Evolutionary conservation across 2,329 filamentous ascomycete species (phyloP).

Genomic region (Colletotrichum coccodes): DNA sequence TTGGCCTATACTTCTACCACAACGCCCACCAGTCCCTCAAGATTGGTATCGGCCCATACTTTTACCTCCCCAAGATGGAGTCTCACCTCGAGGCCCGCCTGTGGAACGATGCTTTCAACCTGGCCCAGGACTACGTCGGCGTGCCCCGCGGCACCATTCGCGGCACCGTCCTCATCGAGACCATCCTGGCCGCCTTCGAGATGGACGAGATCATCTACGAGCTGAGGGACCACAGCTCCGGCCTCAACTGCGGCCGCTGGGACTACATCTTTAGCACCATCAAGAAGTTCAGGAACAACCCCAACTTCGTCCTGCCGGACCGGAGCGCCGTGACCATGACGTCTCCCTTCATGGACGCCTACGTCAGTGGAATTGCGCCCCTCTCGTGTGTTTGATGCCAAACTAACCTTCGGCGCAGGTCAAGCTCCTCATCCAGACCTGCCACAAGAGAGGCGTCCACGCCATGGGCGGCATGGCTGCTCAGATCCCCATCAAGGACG

Average conservation of each 20-base stretch:
- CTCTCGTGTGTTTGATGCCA: neutral
- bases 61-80: slow-evolving; percentile 98
- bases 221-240: slow-evolving; percentile 93
- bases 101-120: slow-evolving; percentile 98
- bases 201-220: slow-evolving; percentile 99
- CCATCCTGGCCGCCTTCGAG: slow-evolving; percentile 96
- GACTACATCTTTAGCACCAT: slow-evolving; percentile 99
- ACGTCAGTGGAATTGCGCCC: slow-evolving; percentile 57
- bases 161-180: slow-evolving; percentile 96
- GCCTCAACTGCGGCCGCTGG: slow-evolving; percentile 98
- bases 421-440: slow-evolving; percentile 97
- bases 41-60: slow-evolving; percentile 91
- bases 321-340: slow-evolving; percentile 95
- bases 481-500: slow-evolving; percentile 98
- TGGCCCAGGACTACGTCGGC: slow-evolving; percentile 91
- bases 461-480: slow-evolving; percentile 99
- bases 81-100: slow-evolving; percentile 95
- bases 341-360: slow-evolving; percentile 96
- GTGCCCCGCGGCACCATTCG: slow-evolving; percentile 92
- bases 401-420: slow-evolving; percentile 51
- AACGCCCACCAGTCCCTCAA: slow-evolving; percentile 90
- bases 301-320: slow-evolving; percentile 92
- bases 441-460: slow-evolving; percentile 95
- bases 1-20: slow-evolving; percentile 99
- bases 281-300: slow-evolving; percentile 98